Base-by-base conservation (phyloP, 768 basidiomycete genomes). In the Chlorophyllum brunneum region DNA sequence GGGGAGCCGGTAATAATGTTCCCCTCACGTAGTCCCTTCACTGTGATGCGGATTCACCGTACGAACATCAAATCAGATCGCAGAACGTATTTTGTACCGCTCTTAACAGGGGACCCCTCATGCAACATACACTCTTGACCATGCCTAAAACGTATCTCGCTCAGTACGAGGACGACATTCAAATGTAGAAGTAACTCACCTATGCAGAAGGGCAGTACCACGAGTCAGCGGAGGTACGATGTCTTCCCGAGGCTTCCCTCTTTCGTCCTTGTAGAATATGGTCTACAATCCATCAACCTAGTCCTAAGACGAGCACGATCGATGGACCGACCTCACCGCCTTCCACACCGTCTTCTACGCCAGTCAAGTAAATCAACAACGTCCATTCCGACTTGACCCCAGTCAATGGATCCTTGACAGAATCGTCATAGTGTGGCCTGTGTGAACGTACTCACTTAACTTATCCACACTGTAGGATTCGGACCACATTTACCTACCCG, bases 321-420 rank as follows among this genome's bases (percentile, higher is more conserved):
- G 11, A 16, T 38, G 24, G 15, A 44, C 65, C 36, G 61, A 82
- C 81, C 70, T 88, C 81, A 5, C 86, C 86, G 27, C 86, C 86
- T 59, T 82, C 73, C 1, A 90, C 80, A 15, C 85, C 86, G 60
- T 88, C 86, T 59, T 89, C 84, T 4, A 63, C 63, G 1, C 88
- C 88, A 4, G 84, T 82, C 29, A 91, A 64, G 61, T 90, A 90
- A 22, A 90, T 73, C 22, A 91, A 65, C 31, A 90, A 65, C 0
- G 88, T 91, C 88, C 88, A 90, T 63, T 88, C 86, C 29, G 84
- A 86, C 61, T 77, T 80, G 1, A 77, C 74, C 3, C 83, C 83
- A 5, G 83, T 82, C 46, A 71, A 60, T 3, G 73, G 51, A 61
- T 86, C 85, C 6, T 74, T 72, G 23, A 86, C 80, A 16, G 81